Percentiles rank a stretch among this genome's conserved stretches.
phyloP scores from a whole-genome alignment of 495 filamentous ascomycete species.

The Hyaloscypha variabilis region DNA sequence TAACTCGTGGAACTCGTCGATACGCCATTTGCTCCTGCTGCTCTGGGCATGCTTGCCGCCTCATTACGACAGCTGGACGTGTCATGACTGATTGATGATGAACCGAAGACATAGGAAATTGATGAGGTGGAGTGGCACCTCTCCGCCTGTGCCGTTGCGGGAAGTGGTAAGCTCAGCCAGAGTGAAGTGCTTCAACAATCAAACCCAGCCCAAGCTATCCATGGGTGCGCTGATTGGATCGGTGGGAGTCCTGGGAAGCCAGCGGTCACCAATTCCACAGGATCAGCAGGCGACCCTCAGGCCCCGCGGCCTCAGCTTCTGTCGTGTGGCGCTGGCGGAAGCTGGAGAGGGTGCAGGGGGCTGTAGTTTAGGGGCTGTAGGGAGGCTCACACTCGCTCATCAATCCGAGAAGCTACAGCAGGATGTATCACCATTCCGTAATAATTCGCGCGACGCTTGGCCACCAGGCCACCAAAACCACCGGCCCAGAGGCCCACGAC shows the following conservation, averaged over 20 bases:
- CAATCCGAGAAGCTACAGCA: slow-evolving; percentile 12
- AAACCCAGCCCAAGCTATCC: not conserved
- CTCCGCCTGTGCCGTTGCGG: not conserved
- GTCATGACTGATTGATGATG: not conserved
- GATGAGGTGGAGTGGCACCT: not conserved
- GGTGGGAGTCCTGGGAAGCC: not conserved
- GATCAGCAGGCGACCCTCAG: slow-evolving; percentile 7
- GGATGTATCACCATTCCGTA: not conserved
- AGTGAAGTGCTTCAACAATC: too few relatives aligned
- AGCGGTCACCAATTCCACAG: slow-evolving; percentile 3
- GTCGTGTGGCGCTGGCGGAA: slow-evolving; percentile 10
- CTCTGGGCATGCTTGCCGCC: not conserved
- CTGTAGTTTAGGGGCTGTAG: too few relatives aligned
- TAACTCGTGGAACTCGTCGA: not conserved
- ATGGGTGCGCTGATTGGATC: slow-evolving; percentile 10
- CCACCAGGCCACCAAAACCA: too few relatives aligned
- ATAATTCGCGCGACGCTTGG: too few relatives aligned
- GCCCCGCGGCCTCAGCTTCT: slow-evolving; percentile 12
- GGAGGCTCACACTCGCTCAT: not conserved
- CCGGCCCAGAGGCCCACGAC: not conserved
- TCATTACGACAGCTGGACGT: slow-evolving; percentile 14
- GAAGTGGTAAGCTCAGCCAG: not conserved
- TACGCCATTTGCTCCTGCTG: slow-evolving; percentile 1
- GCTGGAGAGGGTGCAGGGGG: slow-evolving; percentile 3
- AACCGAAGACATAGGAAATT: not conserved